Base-by-base conservation (phyloP, 2,329 filamentous ascomycete species). In the Aspergillus unguis region DNA sequence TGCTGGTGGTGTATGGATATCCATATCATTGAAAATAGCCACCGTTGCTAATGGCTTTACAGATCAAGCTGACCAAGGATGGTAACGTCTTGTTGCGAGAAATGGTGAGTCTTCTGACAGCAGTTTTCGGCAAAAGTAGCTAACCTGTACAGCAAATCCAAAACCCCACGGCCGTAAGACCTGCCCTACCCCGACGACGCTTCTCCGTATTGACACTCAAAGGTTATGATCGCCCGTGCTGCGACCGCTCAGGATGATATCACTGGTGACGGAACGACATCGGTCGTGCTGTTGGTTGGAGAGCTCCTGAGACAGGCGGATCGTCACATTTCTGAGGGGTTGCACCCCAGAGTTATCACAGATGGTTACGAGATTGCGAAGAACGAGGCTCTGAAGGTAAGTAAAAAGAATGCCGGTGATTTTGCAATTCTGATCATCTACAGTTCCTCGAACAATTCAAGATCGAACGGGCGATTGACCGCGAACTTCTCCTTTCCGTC, bases 21-120 rank as follows among this genome's bases (percentile, higher is more conserved):
- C 48, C 50, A 45, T 44, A 41, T 44, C 52, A 46, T 41, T 49
- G 47, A 45, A 31, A 35, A 27, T 48, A 44, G 17, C 23, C 9
- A 9, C 23, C 50, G 46, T 50, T 36, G 45, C 50, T 65, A 58
- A 65, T 59, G 45, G 55, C 55, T 7, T 54, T 59, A 29, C 57
- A 94, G 85, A 99, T 99, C 79, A 99, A 99, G 79, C 83, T 99
- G 71, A 99, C 94, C 65, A 99, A 99, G 76, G 94, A 99, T 77
- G 94, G 94, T 71, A 96, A 95, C 68, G 92, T 97, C 56, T 79
- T 86, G 61, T 67, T 86, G 64, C 81, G 82, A 65, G 83, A 86
- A 70, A 86, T 86, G 83, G 76, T 82, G 64, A 50, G 74, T 59
- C 50, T 37, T 35, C 44, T 27, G 11, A 38, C 31, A 28, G 33